Evolutionary conservation across 805 yeast species (phyloP), one percentile per base, ranked within the genome.

Genomic region (Pichia eremophila): DNA sequence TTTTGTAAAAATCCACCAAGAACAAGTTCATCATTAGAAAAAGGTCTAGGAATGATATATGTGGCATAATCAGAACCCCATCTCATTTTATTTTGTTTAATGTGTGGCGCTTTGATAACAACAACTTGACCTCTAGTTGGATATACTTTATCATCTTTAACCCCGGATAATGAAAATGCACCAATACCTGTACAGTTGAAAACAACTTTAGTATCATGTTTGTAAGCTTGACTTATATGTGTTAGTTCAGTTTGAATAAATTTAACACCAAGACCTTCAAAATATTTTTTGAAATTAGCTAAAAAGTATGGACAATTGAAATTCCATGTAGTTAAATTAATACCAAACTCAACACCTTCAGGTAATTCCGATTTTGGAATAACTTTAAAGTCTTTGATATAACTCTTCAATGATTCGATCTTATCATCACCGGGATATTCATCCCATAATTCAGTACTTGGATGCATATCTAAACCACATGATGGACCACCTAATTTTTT

Each of bases 41-140:
- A 64, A 0, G 90, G 88, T 51, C 91, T 72, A 48, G 87, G 87
- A 60, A 85, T 85, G 45, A 80, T 71, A 54, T 85, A 85, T 0
- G 88, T 82, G 5, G 85, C 78, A 49, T 67, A 70, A 43, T 72
- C 75, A 4, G 61, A 64, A n/a, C 83, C 83, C 85, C 85, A 80
- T 45, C 77, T 65, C 70, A 78, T 58, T 51, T 63, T 65, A 60
- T 83, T 84, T 55, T 77, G 79, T 34, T 66, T 67, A 50, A 84
- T 69, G 55, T 82, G 84, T 3, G 89, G 88, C 0, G 88, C 87
- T 51, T 71, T 74, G 22, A 85, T 71, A 10, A 84, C 81, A 18
- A 84, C 82, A 27, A 85, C 88, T 58, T 85, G 95, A 6, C 95
- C 95, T 49, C 95, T 69, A 0, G 85, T 78, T 8, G 95, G 91